Evolutionary conservation across 2,329 filamentous ascomycete genomes (phyloP).

Genomic region (Pseudogymnoascus sp.): DNA sequence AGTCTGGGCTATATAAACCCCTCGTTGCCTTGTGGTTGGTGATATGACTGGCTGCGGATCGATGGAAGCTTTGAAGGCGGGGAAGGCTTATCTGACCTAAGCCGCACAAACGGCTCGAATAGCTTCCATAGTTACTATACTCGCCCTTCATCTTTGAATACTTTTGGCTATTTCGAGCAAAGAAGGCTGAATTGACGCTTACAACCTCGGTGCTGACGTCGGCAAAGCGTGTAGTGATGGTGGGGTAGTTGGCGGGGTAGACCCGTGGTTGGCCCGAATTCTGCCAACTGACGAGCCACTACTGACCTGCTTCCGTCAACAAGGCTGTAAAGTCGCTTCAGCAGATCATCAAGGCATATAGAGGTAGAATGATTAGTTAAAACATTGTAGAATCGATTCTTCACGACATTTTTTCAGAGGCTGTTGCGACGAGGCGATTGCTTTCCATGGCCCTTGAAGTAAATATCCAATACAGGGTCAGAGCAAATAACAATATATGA

Average conservation of each 20-base stretch:
- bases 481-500: neutral
- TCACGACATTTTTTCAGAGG: neutral
- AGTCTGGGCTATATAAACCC: neutral
- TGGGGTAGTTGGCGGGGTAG: neutral
- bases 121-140: neutral
- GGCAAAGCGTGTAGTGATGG: neutral
- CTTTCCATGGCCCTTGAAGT: neutral
- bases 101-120: neutral
- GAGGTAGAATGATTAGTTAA: neutral
- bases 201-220: neutral
- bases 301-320: neutral
- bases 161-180: neutral
- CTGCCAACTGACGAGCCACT: neutral
- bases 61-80: neutral
- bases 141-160: neutral
- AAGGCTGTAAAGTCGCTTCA: neutral
- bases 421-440: neutral
- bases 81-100: neutral
- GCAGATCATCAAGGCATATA: neutral
- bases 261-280: neutral
- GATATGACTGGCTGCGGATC: neutral
- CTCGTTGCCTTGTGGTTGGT: neutral
- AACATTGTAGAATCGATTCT: neutral
- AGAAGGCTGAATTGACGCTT: neutral
- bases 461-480: neutral